Base-by-base conservation (phyloP, 768 basidiomycete species). In the Cystobasidiopsis lactophilus region DNA sequence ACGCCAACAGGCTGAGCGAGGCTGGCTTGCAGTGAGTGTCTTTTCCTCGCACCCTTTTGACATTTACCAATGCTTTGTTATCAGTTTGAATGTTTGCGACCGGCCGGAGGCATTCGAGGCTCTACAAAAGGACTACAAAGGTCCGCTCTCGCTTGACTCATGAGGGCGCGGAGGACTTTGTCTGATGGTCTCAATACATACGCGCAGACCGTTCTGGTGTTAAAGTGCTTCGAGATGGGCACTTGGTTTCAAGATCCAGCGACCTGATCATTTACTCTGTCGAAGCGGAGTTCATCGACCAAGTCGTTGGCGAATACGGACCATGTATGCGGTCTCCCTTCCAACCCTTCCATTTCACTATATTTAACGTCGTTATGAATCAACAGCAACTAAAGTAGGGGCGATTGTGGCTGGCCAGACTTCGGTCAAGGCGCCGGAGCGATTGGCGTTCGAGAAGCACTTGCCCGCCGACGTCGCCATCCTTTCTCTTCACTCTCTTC, bases 191-290 rank as follows among this genome's bases (percentile, higher is more conserved):
- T 35, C 38, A 23, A 69, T 5, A 72, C 79, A n/a, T n/a, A n/a
- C n/a, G n/a, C n/a, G n/a, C n/a, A n/a, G n/a, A n/a, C n/a, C n/a
- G n/a, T n/a, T n/a, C n/a, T n/a, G 75, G 74, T 4, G 71, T 95
- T 51, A 71, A 69, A 1, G 78, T 83, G 4, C 68, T 82, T 49
- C 65, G 60, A n/a, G 78, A 89, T 60, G 91, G 91, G 0, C 85
- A 95, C 61, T 73, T 73, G 24, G 88, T 96, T 14, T 79, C 89
- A 2, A 75, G 91, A 10, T 74, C 80, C 2, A 82, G 85, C 27
- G 91, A 96, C 67, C 83, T 86, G 58, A 82, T 96, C 66, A 74
- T 96, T 63, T 96, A 95, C 67, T 82, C 84, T 18, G 85, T 96
- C 44, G 89, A 95, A 63, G 88, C 91, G 18, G 85, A 85, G 60